phyloP scores from a whole-genome alignment of 2,329 filamentous ascomycete genomes.

The Paracoccidioides brasiliensis region DNA sequence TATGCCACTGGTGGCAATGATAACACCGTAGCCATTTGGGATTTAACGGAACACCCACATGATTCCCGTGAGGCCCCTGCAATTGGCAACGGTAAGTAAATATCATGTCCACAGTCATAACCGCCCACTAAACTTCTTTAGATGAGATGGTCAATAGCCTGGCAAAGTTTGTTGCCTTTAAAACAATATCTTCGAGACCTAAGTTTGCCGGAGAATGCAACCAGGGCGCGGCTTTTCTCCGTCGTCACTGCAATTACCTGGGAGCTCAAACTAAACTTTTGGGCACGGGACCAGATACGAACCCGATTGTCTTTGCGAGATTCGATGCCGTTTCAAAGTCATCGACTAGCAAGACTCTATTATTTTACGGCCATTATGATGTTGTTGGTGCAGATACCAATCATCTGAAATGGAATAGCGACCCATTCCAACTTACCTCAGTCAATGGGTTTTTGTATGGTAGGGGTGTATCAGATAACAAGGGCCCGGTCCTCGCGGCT shows the following conservation, averaged over 20 bases:
- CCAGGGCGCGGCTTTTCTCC: constrained; percentile 79
- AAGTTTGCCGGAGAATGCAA: constrained; percentile 87
- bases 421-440: constrained; percentile 82
- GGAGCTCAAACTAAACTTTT: constrained; percentile 83
- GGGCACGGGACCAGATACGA: constrained; percentile 64
- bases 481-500: constrained; percentile 87
- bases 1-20: constrained; percentile 93
- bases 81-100: constrained; percentile 42
- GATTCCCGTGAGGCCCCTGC: constrained; percentile 34
- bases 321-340: constrained; percentile 62
- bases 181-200: constrained; percentile 75
- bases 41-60: constrained; percentile 47
- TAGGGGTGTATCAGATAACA: constrained; percentile 94
- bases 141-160: constrained; percentile 57
- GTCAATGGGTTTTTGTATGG: constrained; percentile 89
- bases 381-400: constrained; percentile 82
- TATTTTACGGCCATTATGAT: constrained; percentile 98
- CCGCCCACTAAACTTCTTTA: constrained; percentile 14
- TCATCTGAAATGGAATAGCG: constrained; percentile 67
- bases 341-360: constrained; percentile 62
- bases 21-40: constrained; percentile 78
- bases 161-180: constrained; percentile 77
- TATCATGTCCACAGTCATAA: neutral
- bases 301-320: constrained; percentile 84
- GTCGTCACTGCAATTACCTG: constrained; percentile 79